A percentile compares a stretch with the other conserved stretches of the same genome.
phyloP scores from a whole-genome alignment of 345 rosid genomes.

The Hibiscus trionum region DNA sequence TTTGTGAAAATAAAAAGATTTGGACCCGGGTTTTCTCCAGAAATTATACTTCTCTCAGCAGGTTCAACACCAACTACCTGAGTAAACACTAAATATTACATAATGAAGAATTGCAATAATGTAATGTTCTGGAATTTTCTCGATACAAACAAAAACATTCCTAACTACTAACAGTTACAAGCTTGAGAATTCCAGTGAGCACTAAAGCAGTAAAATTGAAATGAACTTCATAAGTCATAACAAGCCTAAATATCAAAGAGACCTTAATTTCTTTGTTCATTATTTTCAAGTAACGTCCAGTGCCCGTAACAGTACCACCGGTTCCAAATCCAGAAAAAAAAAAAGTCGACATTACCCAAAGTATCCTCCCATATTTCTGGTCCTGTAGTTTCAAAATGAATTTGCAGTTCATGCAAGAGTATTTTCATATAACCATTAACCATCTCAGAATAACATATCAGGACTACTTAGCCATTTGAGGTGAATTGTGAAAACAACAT shows the following conservation, averaged over 20 bases:
- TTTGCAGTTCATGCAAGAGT: constrained; percentile 34
- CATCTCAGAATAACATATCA: not conserved
- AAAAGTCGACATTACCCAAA: constrained; percentile 54
- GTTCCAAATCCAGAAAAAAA: constrained; percentile 87
- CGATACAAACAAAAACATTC: not conserved
- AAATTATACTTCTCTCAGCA: constrained; percentile 84
- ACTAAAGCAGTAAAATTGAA: not conserved
- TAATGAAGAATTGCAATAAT: not conserved
- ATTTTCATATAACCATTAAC: not conserved
- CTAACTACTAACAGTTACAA: not conserved
- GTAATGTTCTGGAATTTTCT: not conserved
- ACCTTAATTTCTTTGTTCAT: constrained; percentile 70
- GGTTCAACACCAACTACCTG: constrained; percentile 95
- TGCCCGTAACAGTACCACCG: constrained; percentile 85
- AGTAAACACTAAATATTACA: constrained; percentile 10
- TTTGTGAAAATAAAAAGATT: constrained; percentile 8
- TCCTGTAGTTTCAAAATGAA: constrained; percentile 86
- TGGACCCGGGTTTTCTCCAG: constrained; percentile 74
- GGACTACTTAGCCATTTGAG: not conserved
- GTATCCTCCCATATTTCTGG: constrained; percentile 98
- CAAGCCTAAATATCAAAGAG: not conserved
- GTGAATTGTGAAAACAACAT: not conserved
- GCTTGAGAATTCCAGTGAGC: not conserved
- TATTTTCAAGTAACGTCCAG: constrained; percentile 76
- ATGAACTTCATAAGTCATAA: not conserved